phyloP scores from a whole-genome alignment of 2,329 filamentous ascomycete species.

The Colletotrichum sp. region DNA sequence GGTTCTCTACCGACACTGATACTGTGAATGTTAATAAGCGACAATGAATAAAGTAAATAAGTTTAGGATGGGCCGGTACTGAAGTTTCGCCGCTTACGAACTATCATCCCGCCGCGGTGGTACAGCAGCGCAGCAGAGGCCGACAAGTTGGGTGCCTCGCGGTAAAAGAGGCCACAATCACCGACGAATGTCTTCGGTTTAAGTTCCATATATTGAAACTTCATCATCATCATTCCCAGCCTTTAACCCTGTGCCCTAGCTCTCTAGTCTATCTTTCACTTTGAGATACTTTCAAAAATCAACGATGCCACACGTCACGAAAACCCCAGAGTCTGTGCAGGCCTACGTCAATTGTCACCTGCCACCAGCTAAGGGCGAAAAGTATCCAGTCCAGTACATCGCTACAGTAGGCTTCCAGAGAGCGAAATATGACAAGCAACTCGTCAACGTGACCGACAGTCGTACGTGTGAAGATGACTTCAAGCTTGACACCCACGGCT shows the following conservation, averaged over 20 bases:
- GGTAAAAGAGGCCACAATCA: neutral
- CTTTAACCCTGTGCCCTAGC: neutral
- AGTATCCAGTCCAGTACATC: neutral
- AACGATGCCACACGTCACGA: neutral
- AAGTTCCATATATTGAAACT: neutral
- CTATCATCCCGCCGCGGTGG: neutral
- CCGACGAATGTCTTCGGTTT: neutral
- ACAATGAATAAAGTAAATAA: neutral
- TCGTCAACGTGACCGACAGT: neutral
- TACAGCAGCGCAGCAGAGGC: neutral
- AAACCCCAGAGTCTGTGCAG: neutral
- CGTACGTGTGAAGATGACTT: conserved; percentile 56
- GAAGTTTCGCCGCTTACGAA: neutral
- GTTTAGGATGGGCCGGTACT: accelerated
- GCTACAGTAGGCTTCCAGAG: neutral
- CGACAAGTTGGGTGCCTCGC: neutral
- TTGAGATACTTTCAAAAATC: neutral
- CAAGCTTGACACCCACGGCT: conserved; percentile 53
- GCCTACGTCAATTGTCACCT: neutral
- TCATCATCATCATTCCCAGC: accelerated
- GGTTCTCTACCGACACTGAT: neutral
- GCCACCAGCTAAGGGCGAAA: neutral
- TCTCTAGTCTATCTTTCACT: neutral
- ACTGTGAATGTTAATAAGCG: accelerated
- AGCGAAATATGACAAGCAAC: neutral